These are phyloP conservation scores for Rhododendron ferrugineum DNA, from an alignment of 148 eudicot species.

Conservation along the genomic window DNA sequence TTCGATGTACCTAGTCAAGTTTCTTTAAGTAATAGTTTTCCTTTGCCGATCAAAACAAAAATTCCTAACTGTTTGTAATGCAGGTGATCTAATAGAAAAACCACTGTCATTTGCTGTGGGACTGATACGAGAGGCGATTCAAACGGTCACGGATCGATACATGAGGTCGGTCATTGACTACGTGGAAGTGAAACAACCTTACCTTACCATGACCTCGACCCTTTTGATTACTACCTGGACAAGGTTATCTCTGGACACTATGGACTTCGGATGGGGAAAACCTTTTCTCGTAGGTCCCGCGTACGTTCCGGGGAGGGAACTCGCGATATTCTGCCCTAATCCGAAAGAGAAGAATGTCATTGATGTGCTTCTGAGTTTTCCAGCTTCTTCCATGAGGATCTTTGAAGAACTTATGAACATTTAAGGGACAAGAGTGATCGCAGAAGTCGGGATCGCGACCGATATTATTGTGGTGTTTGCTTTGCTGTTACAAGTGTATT, in stretches of 20 bases:
- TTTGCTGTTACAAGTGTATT: background rate
- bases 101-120: constrained; percentile 24
- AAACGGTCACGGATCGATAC: constrained; percentile 25
- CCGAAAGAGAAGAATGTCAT: constrained; percentile 22
- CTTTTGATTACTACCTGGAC: constrained; percentile 44
- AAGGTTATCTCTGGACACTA: constrained; percentile 23
- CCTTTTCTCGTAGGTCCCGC: constrained; percentile 31
- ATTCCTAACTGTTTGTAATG: background rate
- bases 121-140: constrained; percentile 30
- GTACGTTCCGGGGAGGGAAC: constrained; percentile 26
- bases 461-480: background rate
- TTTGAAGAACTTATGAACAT: constrained; percentile 23
- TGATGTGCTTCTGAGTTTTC: constrained; percentile 36
- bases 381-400: constrained; percentile 29
- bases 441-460: background rate
- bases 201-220: constrained; percentile 30
- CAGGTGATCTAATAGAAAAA: constrained; percentile 23
- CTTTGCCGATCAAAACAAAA: background rate
- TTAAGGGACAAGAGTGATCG: background rate
- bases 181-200: constrained; percentile 28
- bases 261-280: constrained; percentile 41
- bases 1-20: no score
- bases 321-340: constrained; percentile 22
- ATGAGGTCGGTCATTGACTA: constrained; percentile 38
- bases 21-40: no score